phyloP scores from a whole-genome alignment of 495 filamentous ascomycete genomes.

The Jackrogersella minutella region DNA sequence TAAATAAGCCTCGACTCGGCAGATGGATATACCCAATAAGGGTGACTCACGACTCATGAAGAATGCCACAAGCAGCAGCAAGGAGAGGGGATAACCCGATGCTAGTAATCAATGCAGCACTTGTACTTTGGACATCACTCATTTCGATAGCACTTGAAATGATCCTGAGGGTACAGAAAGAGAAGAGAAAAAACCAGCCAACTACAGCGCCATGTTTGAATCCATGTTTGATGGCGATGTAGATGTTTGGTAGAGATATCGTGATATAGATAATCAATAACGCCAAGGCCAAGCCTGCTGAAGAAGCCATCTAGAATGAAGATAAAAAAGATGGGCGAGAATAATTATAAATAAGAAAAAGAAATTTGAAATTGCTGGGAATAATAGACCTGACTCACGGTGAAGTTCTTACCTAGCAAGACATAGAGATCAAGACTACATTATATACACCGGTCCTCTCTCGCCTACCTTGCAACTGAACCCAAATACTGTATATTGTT shows the following conservation, averaged over 20 bases:
- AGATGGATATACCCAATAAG: background rate
- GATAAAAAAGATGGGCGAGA: background rate
- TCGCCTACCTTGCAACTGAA: background rate
- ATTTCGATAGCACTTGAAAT: constrained; percentile 48
- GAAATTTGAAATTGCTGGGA: background rate
- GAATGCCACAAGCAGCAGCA: constrained; percentile 47
- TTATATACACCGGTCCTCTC: constrained; percentile 4
- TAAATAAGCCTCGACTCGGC: constrained; percentile 1
- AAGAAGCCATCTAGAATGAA: constrained; percentile 20
- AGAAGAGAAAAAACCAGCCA: constrained; percentile 51
- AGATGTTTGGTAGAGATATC: constrained; percentile 44
- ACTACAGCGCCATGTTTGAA: constrained; percentile 43
- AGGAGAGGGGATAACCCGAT: constrained; percentile 56
- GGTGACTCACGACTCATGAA: constrained; percentile 53
- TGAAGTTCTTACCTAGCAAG: background rate
- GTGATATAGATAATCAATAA: constrained; percentile 49
- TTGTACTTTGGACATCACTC: constrained; percentile 34
- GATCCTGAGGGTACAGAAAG: constrained; percentile 51
- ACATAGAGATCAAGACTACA: constrained; percentile 10
- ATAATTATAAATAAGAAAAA: too few relatives aligned
- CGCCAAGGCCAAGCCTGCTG: constrained; percentile 43
- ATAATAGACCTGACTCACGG: background rate
- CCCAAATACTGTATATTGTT: background rate
- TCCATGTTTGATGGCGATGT: constrained; percentile 47
- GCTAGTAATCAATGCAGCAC: constrained; percentile 49